Base-by-base conservation (phyloP, 163 green algal species). In the Scenedesmus sp. region DNA sequence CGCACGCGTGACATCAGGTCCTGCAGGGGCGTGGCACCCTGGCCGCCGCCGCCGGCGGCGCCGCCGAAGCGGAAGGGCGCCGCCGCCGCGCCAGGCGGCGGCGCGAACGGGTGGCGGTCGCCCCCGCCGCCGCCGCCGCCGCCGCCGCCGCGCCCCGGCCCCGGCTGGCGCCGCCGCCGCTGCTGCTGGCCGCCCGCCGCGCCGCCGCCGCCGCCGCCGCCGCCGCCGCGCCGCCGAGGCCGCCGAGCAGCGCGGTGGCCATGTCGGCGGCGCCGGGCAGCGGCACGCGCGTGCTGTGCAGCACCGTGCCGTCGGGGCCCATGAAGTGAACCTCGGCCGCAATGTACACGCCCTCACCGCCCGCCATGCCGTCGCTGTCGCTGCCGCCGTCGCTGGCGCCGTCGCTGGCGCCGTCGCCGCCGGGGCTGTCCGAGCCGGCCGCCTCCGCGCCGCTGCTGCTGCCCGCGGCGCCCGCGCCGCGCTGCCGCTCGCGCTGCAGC, bases 301-400 rank as follows among this genome's bases (percentile, higher is more conserved):
- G 58, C 54, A 70, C 31, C 2, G 29, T 71, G 1, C 71, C 60
- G 63, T 71, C 60, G 29, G 45, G 58, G 17, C 39, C 64, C 22
- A 75, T 3, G 31, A 75, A 11, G n/a, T 76, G 75, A 31, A 77
- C 36, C 47, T 80, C 58, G 34, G 58, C 60, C 31, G 58, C 28
- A 6, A 70, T 28, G 15, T 56, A 39, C 1, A 80, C 9, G 6
- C 71, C 70, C 42, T 13, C 39, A 15, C 22, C 70, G n/a, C 42
- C 48, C 18, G 47, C 29, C n/a, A n/a, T n/a, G 4, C 36, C 53
- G 28, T 73, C 39, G 48, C 24, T 58, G 28, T 51, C 67, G 60
- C 4, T 14, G 13, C 22, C 33, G 10, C 36, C 22, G 13, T 42
- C 34, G 44, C n/a, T 36, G 28, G 24, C 63, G 15, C 15, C 10